Conservation (phyloP, 345 rosid genomes). For the Eucalyptus lansdowneana region DNA sequence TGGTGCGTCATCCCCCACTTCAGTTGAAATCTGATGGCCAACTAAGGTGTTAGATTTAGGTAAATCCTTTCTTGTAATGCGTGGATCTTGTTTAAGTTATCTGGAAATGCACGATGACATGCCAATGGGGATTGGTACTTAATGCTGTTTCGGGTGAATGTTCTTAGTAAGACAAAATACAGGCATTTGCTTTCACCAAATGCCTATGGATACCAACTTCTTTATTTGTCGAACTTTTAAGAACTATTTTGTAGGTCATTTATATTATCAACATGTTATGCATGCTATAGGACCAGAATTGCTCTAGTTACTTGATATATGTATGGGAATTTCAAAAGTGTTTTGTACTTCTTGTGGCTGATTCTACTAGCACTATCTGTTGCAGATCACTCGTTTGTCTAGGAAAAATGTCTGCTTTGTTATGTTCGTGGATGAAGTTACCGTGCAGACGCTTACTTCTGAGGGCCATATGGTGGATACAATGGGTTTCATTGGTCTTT, state of each 20-base stretch:
- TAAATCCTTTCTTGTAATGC: not conserved
- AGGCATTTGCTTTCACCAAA: not conserved
- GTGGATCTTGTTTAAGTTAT: not conserved
- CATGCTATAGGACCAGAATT: not conserved
- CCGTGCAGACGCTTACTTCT: slow-evolving; percentile 57
- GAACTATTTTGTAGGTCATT: not conserved
- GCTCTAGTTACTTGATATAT: not conserved
- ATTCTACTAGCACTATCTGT: not conserved
- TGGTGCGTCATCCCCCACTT: not conserved
- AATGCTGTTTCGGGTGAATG: not conserved
- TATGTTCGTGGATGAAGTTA: slow-evolving; percentile 81
- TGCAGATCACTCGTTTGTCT: slow-evolving; percentile 75
- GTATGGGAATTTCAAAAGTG: not conserved
- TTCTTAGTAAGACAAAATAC: not conserved
- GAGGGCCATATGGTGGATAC: slow-evolving; percentile 76
- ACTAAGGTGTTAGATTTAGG: not conserved
- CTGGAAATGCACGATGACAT: not conserved
- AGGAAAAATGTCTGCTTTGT: slow-evolving; percentile 97
- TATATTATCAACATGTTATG: not conserved
- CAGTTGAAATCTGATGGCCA: not conserved
- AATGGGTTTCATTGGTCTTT: slow-evolving; percentile 80
- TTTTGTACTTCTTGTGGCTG: not conserved
- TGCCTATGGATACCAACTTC: not conserved
- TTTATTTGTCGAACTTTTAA: not conserved
- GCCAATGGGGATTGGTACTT: not conserved